Conservation (phyloP, 306 rosid species). For the Lupinus albus region DNA sequence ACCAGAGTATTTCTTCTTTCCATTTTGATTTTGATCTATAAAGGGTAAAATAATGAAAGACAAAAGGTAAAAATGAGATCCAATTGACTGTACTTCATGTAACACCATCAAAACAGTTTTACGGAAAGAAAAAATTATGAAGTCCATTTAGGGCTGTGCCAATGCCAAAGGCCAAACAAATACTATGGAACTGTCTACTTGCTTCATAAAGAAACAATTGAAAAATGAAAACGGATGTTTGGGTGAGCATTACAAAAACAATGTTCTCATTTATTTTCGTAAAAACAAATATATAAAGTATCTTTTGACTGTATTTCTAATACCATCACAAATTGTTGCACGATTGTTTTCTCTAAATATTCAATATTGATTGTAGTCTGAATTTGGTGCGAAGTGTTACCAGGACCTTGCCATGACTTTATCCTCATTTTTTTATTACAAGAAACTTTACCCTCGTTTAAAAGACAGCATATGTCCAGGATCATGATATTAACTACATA, state of each 20-base stretch:
- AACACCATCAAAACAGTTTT: conserved; percentile 10
- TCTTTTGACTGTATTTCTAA: conserved; percentile 11
- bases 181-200: conserved; percentile 1
- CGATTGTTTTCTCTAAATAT: background rate
- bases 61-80: conserved; percentile 30
- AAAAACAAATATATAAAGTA: conserved; percentile 7
- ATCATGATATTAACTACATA: background rate
- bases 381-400: background rate
- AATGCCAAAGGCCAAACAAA: conserved; percentile 31
- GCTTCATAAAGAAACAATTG: conserved; percentile 14
- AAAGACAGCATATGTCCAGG: conserved; percentile 24
- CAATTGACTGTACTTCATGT: conserved; percentile 2
- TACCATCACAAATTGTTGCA: background rate
- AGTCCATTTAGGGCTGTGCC: conserved; percentile 13
- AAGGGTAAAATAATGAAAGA: conserved; percentile 32
- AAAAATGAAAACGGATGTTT: conserved; percentile 22
- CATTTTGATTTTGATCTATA: conserved; percentile 66
- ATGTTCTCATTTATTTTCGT: conserved; percentile 7
- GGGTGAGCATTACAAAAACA: conserved; percentile 13
- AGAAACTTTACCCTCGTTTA: background rate
- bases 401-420: background rate
- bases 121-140: conserved; percentile 21
- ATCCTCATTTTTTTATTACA: no score
- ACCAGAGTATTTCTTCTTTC: conserved; percentile 85
- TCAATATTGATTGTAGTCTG: background rate